Conservation (phyloP, 257 asterid genomes). For the Coffea eugenioides region DNA sequence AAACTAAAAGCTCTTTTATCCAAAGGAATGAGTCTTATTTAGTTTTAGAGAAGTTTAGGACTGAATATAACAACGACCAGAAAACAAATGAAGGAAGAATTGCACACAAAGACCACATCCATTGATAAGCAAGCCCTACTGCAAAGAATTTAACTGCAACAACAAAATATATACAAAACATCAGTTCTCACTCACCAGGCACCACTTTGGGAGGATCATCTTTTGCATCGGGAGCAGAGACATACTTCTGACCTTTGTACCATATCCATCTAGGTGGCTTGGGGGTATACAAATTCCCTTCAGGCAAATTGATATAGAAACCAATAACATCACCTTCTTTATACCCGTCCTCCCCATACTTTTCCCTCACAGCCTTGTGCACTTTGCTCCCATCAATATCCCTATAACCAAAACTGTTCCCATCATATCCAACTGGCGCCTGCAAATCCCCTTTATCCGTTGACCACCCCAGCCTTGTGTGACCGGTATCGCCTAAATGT, state of each 20-base stretch:
- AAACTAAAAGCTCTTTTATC: not conserved
- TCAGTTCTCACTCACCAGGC: constrained; percentile 57
- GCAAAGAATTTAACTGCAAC: not conserved
- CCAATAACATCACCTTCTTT: constrained; percentile 92
- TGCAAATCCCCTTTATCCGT: constrained; percentile 96
- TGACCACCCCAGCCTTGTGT: constrained; percentile 91
- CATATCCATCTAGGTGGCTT: constrained; percentile 70
- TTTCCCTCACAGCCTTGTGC: constrained; percentile 91
- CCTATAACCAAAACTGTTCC: constrained; percentile 84
- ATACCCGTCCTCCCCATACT: constrained; percentile 81
- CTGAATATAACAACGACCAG: not conserved
- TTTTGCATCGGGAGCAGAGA: constrained; percentile 56
- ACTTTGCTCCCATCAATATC: constrained; percentile 91
- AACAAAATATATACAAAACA: not conserved
- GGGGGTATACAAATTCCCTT: constrained; percentile 66
- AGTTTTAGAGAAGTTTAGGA: not conserved
- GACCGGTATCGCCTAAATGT: constrained; percentile 91
- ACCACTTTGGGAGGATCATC: constrained; percentile 82
- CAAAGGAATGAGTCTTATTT: not conserved
- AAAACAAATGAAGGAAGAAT: not conserved
- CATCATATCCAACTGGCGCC: constrained; percentile 97
- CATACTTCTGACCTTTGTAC: constrained; percentile 90
- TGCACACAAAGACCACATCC: not conserved
- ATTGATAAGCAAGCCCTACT: not conserved
- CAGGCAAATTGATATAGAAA: constrained; percentile 80